Base-by-base conservation (phyloP, 1,139 yeast species). In the Taphrina deformans region DNA sequence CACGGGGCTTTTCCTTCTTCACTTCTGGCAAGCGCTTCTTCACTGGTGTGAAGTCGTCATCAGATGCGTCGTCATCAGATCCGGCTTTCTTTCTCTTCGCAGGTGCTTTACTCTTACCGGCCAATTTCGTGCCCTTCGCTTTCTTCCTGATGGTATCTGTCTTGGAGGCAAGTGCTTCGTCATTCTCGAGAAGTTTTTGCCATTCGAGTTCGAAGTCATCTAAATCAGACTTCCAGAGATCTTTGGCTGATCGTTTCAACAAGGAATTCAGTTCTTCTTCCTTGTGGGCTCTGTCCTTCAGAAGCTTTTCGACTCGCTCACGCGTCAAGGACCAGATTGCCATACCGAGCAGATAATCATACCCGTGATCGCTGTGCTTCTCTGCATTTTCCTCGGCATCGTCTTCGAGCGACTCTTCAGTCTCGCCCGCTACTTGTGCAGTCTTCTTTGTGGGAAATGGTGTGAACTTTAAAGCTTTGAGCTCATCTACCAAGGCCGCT, bases 281-380 rank as follows among this genome's bases (percentile, higher is more conserved):
- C 73, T 87, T 88, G 35, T 78, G 85, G 63, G 84, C 89, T 69
- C 85, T 82, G 74, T 91, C 96, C 63, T 81, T 80, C 71, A 91
- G 78, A 68, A 93, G 79, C 71, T 83, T 86, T 72, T 90, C 93
- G 73, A 67, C 69, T 12, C 58, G 51, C 41, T 95, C 99, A 68
- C 82, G 82, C 0, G 99, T 92, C 73, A 93, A 83, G 33, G 97
- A 87, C 96, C 97, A 91, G 71, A 95, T 86, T 44, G 92, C 84
- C 97, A 95, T 89, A 18, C 93, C 92, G 65, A 89, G 79, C 69
- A 89, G 79, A 70, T 89, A 89, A 72, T 89, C 96, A 75, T 83
- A 84, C 67, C 89, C 80, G 67, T 88, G 80, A 73, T 73, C 35
- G 72, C 73, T 74, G 65, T 73, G 73, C 61, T 75, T 75, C 55